Evolutionary conservation across 441 rosid genomes (phyloP).

Genomic region (Gossypium laxum): DNA sequence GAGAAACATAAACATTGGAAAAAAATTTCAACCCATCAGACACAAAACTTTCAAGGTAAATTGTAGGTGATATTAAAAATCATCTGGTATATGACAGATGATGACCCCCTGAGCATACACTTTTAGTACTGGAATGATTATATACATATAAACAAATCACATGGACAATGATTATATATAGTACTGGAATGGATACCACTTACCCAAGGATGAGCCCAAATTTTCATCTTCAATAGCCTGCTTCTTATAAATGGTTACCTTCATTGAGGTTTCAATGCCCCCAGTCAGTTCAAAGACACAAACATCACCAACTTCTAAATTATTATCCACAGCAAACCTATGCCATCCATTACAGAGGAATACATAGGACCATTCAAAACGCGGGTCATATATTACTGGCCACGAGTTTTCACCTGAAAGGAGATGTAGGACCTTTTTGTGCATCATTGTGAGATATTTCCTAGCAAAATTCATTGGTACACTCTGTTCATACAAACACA

Average conservation of each 20-base stretch:
- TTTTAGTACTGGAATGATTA: too few relatives aligned
- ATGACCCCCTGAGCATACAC: too few relatives aligned
- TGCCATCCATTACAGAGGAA: constrained; percentile 3
- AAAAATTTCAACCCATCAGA: too few relatives aligned
- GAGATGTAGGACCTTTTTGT: not conserved
- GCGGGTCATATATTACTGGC: not conserved
- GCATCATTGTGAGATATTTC: not conserved
- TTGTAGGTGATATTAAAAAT: too few relatives aligned
- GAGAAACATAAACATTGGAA: too few relatives aligned
- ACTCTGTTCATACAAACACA: not conserved
- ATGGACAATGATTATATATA: too few relatives aligned
- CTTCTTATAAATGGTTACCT: constrained; percentile 19
- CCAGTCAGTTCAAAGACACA: constrained; percentile 11
- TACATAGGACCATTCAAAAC: not conserved
- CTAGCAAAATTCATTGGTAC: not conserved
- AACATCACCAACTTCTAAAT: constrained; percentile 9
- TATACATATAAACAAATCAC: too few relatives aligned
- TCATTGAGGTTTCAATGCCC: not conserved
- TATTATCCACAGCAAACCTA: not conserved
- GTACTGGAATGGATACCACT: not conserved
- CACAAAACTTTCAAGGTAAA: too few relatives aligned
- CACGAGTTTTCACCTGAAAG: constrained; percentile 9
- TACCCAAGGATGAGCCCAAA: not conserved
- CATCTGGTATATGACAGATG: too few relatives aligned
- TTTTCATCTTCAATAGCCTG: not conserved